Percentiles rank a stretch among this genome's conserved stretches.
These are phyloP conservation scores for Colletotrichum sp. DNA, from an alignment of 2,329 filamentous ascomycete genomes.

Conservation along the genomic window DNA sequence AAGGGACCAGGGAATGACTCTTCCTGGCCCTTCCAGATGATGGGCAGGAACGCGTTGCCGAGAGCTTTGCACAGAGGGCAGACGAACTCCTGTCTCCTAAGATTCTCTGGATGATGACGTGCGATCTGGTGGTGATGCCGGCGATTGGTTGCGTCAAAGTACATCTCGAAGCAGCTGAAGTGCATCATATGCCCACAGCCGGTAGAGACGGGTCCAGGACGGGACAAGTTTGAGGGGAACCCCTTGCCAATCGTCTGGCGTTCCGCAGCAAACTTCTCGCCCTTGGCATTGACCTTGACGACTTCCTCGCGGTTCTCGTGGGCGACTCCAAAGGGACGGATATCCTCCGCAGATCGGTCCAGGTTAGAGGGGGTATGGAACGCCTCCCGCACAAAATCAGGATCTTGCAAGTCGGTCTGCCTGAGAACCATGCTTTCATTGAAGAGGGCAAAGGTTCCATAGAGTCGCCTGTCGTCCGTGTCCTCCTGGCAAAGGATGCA, in stretches of 20 bases:
- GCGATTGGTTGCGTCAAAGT: conserved; percentile 81
- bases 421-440: conserved; percentile 86
- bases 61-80: conserved; percentile 97
- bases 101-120: conserved; percentile 86
- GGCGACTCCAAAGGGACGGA: conserved; percentile 90
- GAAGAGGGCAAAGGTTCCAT: conserved; percentile 91
- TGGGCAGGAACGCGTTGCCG: conserved; percentile 91
- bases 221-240: conserved; percentile 72
- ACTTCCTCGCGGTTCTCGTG: conserved; percentile 83
- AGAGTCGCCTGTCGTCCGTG: conserved; percentile 85
- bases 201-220: conserved; percentile 80
- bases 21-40: conserved; percentile 93
- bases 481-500: conserved; percentile 98
- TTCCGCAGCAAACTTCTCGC: conserved; percentile 74
- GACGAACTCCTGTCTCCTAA: conserved; percentile 85
- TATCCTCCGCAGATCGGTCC: conserved; percentile 81
- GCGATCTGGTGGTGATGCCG: conserved; percentile 93
- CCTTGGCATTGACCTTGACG: conserved; percentile 75
- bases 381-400: conserved; percentile 84
- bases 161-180: conserved; percentile 91
- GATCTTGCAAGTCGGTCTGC: conserved; percentile 82
- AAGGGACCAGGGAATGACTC: conserved; percentile 81
- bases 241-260: conserved; percentile 88
- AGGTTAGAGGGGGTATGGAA: conserved; percentile 79
- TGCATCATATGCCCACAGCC: conserved; percentile 99